Percentiles rank a stretch among this genome's conserved stretches.
These are phyloP conservation scores for Elsinoe perseae DNA, from an alignment of 2,329 filamentous ascomycete genomes.

Conservation along the genomic window DNA sequence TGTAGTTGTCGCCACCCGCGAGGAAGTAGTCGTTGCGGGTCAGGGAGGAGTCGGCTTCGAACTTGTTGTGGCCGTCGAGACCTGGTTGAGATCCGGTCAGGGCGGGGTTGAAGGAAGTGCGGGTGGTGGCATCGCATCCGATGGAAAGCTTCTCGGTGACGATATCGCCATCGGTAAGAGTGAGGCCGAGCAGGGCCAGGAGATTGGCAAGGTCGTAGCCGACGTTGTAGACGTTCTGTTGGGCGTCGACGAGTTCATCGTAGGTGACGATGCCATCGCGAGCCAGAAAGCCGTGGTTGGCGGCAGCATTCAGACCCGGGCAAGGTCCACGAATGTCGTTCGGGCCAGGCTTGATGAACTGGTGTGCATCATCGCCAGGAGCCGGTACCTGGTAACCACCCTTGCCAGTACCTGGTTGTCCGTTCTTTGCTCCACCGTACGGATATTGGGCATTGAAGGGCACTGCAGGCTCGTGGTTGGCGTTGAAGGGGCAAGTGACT, in stretches of 20 bases:
- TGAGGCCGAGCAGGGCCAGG: slow-evolving; percentile 35
- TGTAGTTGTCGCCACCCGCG: slow-evolving; percentile 32
- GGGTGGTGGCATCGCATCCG: slow-evolving; percentile 39
- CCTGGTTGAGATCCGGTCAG: slow-evolving; percentile 35
- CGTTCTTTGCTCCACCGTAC: slow-evolving; percentile 40
- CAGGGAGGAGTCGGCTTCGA: slow-evolving; percentile 36
- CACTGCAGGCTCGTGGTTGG: slow-evolving; percentile 33
- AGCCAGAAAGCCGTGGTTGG: slow-evolving; percentile 39
- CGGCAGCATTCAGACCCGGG: slow-evolving; percentile 37
- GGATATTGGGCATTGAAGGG: slow-evolving; percentile 31
- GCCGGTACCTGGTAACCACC: slow-evolving; percentile 41
- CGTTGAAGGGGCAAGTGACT: slow-evolving; percentile 33
- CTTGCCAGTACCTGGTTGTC: slow-evolving; percentile 33
- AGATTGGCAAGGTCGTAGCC: slow-evolving; percentile 36
- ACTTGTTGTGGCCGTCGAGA: slow-evolving; percentile 40
- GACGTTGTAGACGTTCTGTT: slow-evolving; percentile 41
- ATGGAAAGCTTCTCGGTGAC: slow-evolving; percentile 38
- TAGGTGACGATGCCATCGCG: slow-evolving; percentile 38
- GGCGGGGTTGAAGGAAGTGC: slow-evolving; percentile 32
- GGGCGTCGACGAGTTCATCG: slow-evolving; percentile 39
- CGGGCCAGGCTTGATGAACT: slow-evolving; percentile 31
- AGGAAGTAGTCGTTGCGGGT: slow-evolving; percentile 38
- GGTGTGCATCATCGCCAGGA: slow-evolving; percentile 33
- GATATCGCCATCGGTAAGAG: slow-evolving; percentile 35
- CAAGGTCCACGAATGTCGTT: slow-evolving; percentile 38